Evolutionary conservation across 1,139 yeast genomes (phyloP), one percentile per base, ranked within the genome.

Genomic region (Taphrina communis): DNA sequence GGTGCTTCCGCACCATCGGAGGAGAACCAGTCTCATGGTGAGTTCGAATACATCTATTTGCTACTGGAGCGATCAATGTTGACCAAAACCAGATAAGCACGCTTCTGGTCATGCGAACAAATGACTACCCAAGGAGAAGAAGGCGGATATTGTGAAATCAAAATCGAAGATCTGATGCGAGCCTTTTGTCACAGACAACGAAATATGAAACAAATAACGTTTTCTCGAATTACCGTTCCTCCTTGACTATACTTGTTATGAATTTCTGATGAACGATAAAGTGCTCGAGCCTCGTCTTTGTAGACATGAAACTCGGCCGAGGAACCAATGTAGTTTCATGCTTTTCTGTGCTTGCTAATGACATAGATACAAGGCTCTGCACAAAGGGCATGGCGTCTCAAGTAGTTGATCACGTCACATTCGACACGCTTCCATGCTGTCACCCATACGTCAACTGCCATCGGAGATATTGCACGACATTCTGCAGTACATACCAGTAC

Each of bases 11-110:
- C 52, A 31, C 62, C 62, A 9, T 58, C 62, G 2, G 52, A 42
- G 19, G 62, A 58, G 53, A 58, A 58, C 53, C 53, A 25, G 42
- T 9, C 62, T 44, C 62, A 58, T 35, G 62, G 62, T 58, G 21
- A 46, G 53, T 7, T 25, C 46, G 6, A 12, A 25, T 25, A 25
- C 31, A 25, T 25, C 31, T 25, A 25, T 25, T 25, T 4, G 4
- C 31, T 25, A 25, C 31, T 25, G 31, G 4, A 25, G 31, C 31
- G 31, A 25, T 25, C 31, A 4, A 25, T 17, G 17, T 25, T 25
- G 31, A 25, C 31, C 31, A 25, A 25, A 12, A 53, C 19, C 35
- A 58, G 62, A 58, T 17, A 58, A 58, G 62, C 62, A 58, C 25
- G 62, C 53, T 21, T 44, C 62, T 5, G 53, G 53, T 31, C 51